Base-by-base conservation (phyloP, 495 filamentous ascomycete genomes). In the Penicillium cosmopolitanum region DNA sequence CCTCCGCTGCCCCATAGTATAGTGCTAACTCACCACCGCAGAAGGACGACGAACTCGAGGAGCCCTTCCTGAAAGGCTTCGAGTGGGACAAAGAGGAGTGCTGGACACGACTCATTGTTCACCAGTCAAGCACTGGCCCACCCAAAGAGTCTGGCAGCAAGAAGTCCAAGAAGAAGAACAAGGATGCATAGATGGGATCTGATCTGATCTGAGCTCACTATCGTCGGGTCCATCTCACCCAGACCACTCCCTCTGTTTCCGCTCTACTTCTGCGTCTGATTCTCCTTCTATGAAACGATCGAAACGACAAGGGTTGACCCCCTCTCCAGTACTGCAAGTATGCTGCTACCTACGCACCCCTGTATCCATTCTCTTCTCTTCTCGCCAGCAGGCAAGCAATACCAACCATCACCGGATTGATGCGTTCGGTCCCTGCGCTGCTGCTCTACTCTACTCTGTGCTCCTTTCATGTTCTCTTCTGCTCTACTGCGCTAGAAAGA, bases 51-150 rank as follows among this genome's bases (percentile, higher is more conserved):
- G 93, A 96, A 70, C 79, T 97, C 51, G 74, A 91, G 15, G 78
- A 84, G 56, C 90, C 93, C 63, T 87, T 91, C 81, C 85, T 96
- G 61, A 87, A 87, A 61, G 93, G 93, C 57, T 97, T 97, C 81
- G 92, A 96, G 80, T 97, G 92, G 92, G 89, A 94, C 75, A 89
- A 91, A 72, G 89, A 95, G 63, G 90, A 94, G 76, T 91, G 82
- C 70, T 88, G 85, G 81, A 84, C 82, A 53, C 83, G 85, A 25
- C 81, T 96, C 62, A 80, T 91, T 59, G 92, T 96, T 55, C 92
- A 96, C 76, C 87, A 92, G 72, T 90, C 87, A 70, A 89, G 88
- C 67, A 82, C 88, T 67, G 85, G 83, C 33, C 78, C 79, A 12
- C 73, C 80, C 9, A 69, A 67, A 52, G 66, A 79, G 36, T 66